These are phyloP conservation scores for Aspergillus glaucus DNA, from an alignment of 2,329 filamentous ascomycete species.

Conservation along the genomic window DNA sequence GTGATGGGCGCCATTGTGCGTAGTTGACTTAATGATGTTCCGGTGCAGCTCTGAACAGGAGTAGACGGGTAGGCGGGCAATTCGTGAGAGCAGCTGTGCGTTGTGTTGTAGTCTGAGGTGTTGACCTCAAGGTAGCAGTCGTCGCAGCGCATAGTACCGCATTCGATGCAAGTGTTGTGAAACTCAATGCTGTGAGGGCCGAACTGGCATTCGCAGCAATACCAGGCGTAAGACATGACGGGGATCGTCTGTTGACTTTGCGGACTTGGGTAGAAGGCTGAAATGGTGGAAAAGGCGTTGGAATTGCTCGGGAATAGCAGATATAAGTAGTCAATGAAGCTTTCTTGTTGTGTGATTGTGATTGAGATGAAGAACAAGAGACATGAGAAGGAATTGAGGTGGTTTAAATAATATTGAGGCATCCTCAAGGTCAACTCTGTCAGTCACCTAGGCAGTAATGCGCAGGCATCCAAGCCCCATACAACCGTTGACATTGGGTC, in stretches of 20 bases:
- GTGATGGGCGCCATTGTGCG: background rate
- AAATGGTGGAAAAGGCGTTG: background rate
- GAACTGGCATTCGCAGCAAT: constrained; percentile 28
- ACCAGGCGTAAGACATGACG: constrained; percentile 23
- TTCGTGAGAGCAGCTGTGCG: constrained; percentile 6
- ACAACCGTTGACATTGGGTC: background rate
- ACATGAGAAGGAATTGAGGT: background rate
- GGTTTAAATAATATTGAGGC: constrained; percentile 1
- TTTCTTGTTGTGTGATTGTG: background rate
- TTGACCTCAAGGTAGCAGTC: constrained; percentile 11
- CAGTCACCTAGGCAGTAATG: background rate
- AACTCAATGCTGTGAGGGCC: constrained; percentile 24
- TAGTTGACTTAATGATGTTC: background rate
- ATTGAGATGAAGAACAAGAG: background rate
- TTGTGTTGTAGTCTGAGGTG: background rate
- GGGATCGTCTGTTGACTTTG: background rate
- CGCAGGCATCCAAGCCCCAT: background rate
- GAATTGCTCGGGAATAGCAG: background rate
- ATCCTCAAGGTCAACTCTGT: background rate
- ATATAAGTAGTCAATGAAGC: background rate
- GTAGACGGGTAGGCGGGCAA: constrained; percentile 13
- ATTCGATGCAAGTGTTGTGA: constrained; percentile 22
- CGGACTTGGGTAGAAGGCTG: background rate
- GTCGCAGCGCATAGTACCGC: constrained; percentile 16
- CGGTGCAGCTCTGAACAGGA: background rate